These are phyloP conservation scores for Monosporozyma aerobia DNA, from an alignment of 805 yeast species.

Conservation along the genomic window DNA sequence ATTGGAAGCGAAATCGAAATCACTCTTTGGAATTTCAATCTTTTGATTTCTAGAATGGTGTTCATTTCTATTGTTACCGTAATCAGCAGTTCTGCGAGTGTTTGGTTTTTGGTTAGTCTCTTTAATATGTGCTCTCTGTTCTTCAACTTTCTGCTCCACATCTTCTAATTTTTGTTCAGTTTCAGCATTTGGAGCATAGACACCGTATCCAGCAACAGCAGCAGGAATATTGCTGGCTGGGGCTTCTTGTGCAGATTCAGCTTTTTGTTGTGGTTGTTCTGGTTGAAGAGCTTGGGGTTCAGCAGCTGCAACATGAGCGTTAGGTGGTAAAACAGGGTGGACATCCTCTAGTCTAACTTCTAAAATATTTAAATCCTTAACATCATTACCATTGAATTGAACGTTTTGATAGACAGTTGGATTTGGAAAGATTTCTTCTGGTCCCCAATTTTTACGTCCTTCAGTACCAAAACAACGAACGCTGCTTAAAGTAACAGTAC, in stretches of 20 bases:
- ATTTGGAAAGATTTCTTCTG: slow-evolving; percentile 63
- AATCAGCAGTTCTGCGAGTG: not conserved
- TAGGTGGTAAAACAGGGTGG: slow-evolving; percentile 37
- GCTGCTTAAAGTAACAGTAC: slow-evolving; percentile 73
- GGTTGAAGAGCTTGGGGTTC: slow-evolving; percentile 2
- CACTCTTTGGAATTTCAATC: slow-evolving; percentile 41
- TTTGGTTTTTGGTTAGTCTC: not conserved
- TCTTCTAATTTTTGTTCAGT: slow-evolving; percentile 8
- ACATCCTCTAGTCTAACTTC: slow-evolving; percentile 62
- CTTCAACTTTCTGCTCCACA: not conserved
- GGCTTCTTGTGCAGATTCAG: slow-evolving; percentile 10
- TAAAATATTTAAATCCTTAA: slow-evolving; percentile 76
- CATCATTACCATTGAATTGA: slow-evolving; percentile 85
- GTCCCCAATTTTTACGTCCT: slow-evolving; percentile 68
- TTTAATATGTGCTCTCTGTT: slow-evolving; percentile 1
- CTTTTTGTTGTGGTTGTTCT: not conserved
- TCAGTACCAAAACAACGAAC: slow-evolving; percentile 89
- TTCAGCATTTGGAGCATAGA: slow-evolving; percentile 21
- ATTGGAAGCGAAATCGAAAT: slow-evolving; percentile 66
- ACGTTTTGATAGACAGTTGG: slow-evolving; percentile 62
- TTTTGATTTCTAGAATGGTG: slow-evolving; percentile 7
- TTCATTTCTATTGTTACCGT: slow-evolving; percentile 2
- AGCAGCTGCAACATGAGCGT: not conserved
- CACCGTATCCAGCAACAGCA: slow-evolving; percentile 30
- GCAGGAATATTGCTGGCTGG: slow-evolving; percentile 21